Percentiles rank a stretch among this genome's conserved stretches.
Evolutionary conservation across 73 alveolate species (phyloP).

Genomic region (Paramecium primaurelia): DNA sequence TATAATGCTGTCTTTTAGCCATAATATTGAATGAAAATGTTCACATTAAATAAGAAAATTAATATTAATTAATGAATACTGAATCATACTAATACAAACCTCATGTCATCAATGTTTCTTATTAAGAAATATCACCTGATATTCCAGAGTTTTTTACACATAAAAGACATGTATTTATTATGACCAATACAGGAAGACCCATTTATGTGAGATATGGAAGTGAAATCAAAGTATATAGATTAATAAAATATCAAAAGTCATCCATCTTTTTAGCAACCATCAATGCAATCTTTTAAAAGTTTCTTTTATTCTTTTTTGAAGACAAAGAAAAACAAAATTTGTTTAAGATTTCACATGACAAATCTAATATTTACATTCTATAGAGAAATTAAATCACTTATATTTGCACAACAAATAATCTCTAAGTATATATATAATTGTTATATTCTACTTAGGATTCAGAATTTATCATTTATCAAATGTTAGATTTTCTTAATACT

Average conservation of each 20-base stretch:
- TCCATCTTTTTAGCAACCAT: slow-evolving; percentile 69
- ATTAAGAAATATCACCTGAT: slow-evolving; percentile 17
- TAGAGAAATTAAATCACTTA: slow-evolving; percentile 67
- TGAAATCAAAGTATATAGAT: slow-evolving; percentile 71
- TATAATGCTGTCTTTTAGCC: slow-evolving; percentile 85
- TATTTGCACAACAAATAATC: not conserved
- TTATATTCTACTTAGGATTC: not conserved
- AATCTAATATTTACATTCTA: slow-evolving; percentile 66
- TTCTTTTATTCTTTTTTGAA: slow-evolving; percentile 69
- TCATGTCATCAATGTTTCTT: slow-evolving; percentile 29
- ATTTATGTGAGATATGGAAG: slow-evolving; percentile 83
- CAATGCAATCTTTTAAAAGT: slow-evolving; percentile 78
- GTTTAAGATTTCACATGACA: slow-evolving; percentile 69
- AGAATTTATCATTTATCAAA: slow-evolving; percentile 40
- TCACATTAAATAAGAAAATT: not conserved
- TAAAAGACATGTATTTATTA: slow-evolving; percentile 75
- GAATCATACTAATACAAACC: not conserved
- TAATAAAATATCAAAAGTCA: not conserved
- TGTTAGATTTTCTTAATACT: slow-evolving; percentile 55
- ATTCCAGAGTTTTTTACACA: slow-evolving; percentile 49
- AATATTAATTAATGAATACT: not conserved
- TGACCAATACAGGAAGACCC: slow-evolving; percentile 85
- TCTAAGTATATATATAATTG: not conserved
- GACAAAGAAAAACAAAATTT: slow-evolving; percentile 59
- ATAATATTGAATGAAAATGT: slow-evolving; percentile 6